These are phyloP conservation scores for Paecilomyces niveus DNA, from an alignment of 2,329 filamentous ascomycete species.

Conservation along the genomic window DNA sequence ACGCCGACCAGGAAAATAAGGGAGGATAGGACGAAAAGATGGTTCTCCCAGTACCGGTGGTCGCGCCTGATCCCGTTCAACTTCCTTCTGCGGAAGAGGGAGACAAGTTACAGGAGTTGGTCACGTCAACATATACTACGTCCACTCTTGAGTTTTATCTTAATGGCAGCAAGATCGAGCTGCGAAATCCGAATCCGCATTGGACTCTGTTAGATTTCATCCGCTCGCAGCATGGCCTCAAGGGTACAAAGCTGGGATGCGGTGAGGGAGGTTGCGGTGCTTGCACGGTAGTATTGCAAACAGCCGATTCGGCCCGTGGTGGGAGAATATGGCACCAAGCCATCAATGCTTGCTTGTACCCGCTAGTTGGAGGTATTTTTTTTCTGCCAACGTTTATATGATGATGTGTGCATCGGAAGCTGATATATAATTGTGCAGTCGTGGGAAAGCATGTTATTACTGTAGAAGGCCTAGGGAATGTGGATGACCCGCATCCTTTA, in stretches of 20 bases:
- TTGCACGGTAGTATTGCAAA: constrained; percentile 64
- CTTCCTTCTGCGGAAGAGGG: not conserved
- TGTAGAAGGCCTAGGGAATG: constrained; percentile 79
- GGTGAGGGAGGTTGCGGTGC: constrained; percentile 85
- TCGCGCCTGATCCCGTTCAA: not conserved
- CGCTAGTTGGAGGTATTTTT: constrained; percentile 57
- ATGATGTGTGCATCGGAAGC: not conserved
- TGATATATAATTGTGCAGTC: constrained; percentile 32
- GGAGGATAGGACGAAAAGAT: not conserved
- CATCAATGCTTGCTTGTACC: constrained; percentile 81
- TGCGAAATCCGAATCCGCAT: constrained; percentile 77
- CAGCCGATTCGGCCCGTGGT: constrained; percentile 45
- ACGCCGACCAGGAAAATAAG: not conserved
- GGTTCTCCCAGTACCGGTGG: constrained; percentile 3
- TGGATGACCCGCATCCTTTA: constrained; percentile 69
- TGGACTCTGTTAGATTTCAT: constrained; percentile 80
- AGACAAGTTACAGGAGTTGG: constrained; percentile 6
- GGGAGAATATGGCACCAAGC: constrained; percentile 79
- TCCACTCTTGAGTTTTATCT: constrained; percentile 71
- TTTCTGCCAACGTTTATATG: not conserved
- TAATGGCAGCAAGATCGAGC: constrained; percentile 72
- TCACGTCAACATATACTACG: constrained; percentile 8
- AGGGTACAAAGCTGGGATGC: constrained; percentile 84
- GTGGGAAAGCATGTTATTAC: constrained; percentile 93
- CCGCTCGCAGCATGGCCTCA: constrained; percentile 69